These are phyloP conservation scores for Durusdinium trenchii DNA, from an alignment of 73 alveolate species.

Conservation along the genomic window DNA sequence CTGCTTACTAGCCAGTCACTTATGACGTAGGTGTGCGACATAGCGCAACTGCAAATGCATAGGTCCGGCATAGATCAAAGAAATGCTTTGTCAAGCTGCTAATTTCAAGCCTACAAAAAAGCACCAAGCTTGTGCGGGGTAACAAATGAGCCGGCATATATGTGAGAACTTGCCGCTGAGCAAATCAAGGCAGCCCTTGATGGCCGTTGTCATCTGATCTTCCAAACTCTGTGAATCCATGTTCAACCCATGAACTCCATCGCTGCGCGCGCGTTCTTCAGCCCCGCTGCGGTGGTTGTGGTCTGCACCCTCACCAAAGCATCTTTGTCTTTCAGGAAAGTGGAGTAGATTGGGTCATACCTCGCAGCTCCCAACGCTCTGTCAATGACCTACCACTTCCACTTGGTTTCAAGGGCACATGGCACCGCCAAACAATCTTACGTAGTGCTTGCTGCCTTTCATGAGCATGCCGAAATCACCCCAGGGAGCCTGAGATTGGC, in stretches of 20 bases:
- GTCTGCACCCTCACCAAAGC: not conserved
- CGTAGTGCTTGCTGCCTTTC: not conserved
- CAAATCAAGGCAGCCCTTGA: not conserved
- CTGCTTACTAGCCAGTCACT: no score
- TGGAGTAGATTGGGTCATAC: constrained; percentile 77
- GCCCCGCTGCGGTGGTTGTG: constrained; percentile 58
- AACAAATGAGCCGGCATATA: no score
- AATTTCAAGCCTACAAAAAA: no score
- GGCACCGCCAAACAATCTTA: not conserved
- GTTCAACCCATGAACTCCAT: not conserved
- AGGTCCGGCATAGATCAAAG: no score
- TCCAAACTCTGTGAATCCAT: not conserved
- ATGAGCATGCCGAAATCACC: not conserved
- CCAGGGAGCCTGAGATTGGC: not conserved
- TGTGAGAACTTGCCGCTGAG: no score
- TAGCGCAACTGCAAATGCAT: no score
- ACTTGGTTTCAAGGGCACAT: not conserved
- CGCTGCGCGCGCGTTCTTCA: not conserved
- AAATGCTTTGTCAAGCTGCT: no score
- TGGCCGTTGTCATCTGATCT: not conserved
- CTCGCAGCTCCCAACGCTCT: not conserved
- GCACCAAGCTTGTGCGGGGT: no score
- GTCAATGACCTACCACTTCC: not conserved
- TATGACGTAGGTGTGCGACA: no score
- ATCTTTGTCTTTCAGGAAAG: constrained; percentile 1